A percentile compares a stretch with the other conserved stretches of the same genome.
These are phyloP conservation scores for Mortierella sp. DNA, from an alignment of 371 early-diverging fungal genomes.

Conservation along the genomic window DNA sequence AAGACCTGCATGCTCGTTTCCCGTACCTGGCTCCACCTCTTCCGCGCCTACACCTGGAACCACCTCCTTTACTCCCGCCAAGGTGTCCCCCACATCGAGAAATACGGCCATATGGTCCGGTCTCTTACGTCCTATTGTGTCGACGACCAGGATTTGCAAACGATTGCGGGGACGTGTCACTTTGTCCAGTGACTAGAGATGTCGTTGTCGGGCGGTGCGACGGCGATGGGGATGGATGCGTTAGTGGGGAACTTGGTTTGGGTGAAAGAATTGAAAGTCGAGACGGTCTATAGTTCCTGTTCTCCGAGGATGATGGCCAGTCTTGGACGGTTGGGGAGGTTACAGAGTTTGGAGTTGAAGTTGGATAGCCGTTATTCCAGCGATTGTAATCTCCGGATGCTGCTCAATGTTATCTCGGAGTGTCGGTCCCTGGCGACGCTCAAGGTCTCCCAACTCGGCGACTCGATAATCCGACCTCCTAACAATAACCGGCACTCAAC, in stretches of 20 bases:
- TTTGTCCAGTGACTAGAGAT: conserved; percentile 18
- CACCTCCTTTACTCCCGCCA: conserved; percentile 24
- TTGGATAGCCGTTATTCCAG: not conserved
- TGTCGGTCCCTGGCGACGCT: conserved; percentile 17
- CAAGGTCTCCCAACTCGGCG: not conserved
- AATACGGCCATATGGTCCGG: conserved; percentile 31
- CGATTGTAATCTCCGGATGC: not conserved
- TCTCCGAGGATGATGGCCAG: not conserved
- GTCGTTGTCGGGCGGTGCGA: not conserved
- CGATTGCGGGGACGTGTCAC: conserved; percentile 25
- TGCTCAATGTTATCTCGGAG: conserved; percentile 19
- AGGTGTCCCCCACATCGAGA: conserved; percentile 22
- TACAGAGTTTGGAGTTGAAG: not conserved
- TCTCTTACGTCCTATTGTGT: conserved; percentile 1
- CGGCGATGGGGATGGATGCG: not conserved
- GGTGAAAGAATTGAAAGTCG: conserved; percentile 16
- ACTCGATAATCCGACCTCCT: not conserved
- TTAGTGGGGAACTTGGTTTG: conserved; percentile 15
- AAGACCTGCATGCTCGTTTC: conserved; percentile 47
- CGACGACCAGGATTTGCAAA: conserved; percentile 6
- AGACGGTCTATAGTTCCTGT: not conserved
- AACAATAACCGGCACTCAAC: not conserved
- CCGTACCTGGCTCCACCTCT: conserved; percentile 23
- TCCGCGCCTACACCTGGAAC: conserved; percentile 28
- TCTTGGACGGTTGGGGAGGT: conserved; percentile 17